A percentile compares a stretch with the other conserved stretches of the same genome.
Conservation (phyloP, 192 early-diverging fungal genomes). For the Podila epicladia region DNA sequence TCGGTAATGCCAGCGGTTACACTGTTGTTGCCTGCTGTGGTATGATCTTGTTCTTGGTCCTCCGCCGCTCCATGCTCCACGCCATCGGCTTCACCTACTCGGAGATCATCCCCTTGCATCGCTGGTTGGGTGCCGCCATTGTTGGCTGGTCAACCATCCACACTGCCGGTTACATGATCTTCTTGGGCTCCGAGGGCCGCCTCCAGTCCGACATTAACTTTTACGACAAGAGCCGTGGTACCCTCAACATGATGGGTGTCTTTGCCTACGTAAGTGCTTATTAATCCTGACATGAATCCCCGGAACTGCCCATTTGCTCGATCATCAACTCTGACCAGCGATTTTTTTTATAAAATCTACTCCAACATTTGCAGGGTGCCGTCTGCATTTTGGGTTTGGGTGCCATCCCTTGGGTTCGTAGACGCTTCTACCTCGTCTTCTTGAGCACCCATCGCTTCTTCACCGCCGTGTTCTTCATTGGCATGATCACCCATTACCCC, state of each 20-base stretch:
- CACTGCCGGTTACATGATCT: slow-evolving; percentile 33
- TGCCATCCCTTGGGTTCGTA: slow-evolving; percentile 37
- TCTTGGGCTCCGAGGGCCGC: slow-evolving; percentile 15
- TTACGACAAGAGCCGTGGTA: slow-evolving; percentile 26
- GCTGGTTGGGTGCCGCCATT: slow-evolving; percentile 46
- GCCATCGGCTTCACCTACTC: slow-evolving; percentile 51
- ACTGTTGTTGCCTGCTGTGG: slow-evolving; percentile 34
- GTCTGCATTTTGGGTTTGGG: slow-evolving; percentile 40
- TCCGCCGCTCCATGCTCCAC: slow-evolving; percentile 50
- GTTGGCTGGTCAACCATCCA: slow-evolving; percentile 45
- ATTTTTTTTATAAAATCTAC: background rate
- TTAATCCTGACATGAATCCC: background rate
- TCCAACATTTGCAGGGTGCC: slow-evolving; percentile 16
- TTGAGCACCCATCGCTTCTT: slow-evolving; percentile 44
- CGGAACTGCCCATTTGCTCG: background rate
- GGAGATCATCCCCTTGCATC: slow-evolving; percentile 41
- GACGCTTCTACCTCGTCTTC: slow-evolving; percentile 46
- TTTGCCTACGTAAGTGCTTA: slow-evolving; percentile 42
- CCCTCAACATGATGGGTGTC: slow-evolving; percentile 50
- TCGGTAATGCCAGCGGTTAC: slow-evolving; percentile 42
- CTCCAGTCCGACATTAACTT: slow-evolving; percentile 45
- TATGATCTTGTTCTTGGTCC: slow-evolving; percentile 47
- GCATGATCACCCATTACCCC: slow-evolving; percentile 43
- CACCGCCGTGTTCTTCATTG: slow-evolving; percentile 39
- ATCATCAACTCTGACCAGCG: background rate